Evolutionary conservation across 2,329 filamentous ascomycete genomes (phyloP), one percentile per base, ranked within the genome.

Genomic region (Daldinia sp.): DNA sequence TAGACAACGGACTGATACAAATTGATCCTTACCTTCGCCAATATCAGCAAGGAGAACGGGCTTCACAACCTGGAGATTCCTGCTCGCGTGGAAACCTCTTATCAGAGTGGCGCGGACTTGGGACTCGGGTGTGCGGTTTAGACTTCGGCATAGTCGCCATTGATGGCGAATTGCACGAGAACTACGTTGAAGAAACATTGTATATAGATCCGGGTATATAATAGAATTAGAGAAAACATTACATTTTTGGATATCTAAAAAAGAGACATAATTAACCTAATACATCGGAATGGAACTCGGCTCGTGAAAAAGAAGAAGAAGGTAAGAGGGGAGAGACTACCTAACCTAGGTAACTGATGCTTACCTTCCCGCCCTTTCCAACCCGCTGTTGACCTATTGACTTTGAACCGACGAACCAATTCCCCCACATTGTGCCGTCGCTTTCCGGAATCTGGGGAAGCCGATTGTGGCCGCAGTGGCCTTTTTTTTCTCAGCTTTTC

Each of bases 1-100:
- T 35, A 13, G 9, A 9, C 30, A 30, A 32, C 45, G 2, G 13
- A 10, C 37, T 17, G 4, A 9, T 37, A 9, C 6, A 4, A 2
- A n/a, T 19, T 13, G 5, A 13, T 47, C 25, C 9, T 75, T 79
- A 90, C 91, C 91, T 83, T 96, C 92, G 51, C 92, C 92, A 77
- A 96, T 95, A 74, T 96, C 92, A 66, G 92, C 92, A 62, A 96
- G 79, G 37, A 94, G 73, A 62, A 95, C 93, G 1, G 92, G 92
- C 79, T 94, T 94, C 47, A 95, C 83, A 1, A 83, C 85, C 51
- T 79, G 80, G 45, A 85, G 70, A 13, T 74, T 76, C 67, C 78
- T 77, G 15, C 84, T 82, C 41, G 81, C 79, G 64, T 85, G 83
- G 71, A 87, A 86, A 62, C 78, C 79, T 70, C 82, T 79, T 30